Evolutionary conservation across 2,329 filamentous ascomycete species (phyloP).

Genomic region (Sordariomycetes sp.): DNA sequence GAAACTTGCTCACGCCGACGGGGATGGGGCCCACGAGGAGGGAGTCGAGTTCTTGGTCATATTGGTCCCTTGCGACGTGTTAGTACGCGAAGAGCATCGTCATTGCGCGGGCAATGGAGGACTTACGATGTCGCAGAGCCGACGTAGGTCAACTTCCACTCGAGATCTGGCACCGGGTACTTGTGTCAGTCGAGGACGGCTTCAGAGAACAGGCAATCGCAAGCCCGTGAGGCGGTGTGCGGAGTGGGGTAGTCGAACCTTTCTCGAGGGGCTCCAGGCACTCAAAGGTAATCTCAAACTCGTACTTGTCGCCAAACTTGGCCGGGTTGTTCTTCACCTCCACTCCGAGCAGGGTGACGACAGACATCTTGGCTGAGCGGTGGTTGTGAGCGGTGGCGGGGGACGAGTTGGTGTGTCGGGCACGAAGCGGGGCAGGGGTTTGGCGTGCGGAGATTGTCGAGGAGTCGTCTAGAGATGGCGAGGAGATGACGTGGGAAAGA

Average conservation of each 20-base stretch:
- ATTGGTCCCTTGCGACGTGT: conserved; percentile 59
- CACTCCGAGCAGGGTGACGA: conserved; percentile 90
- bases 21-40: conserved; percentile 96
- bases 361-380: conserved; percentile 53
- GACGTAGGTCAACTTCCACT: conserved; percentile 99
- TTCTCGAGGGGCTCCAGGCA: conserved; percentile 91
- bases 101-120: neutral
- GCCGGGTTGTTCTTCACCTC: conserved; percentile 96
- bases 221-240: neutral
- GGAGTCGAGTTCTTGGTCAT: conserved; percentile 96
- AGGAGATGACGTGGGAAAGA: neutral
- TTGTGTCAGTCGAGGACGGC: neutral
- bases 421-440: neutral
- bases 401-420: neutral
- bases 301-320: conserved; percentile 81
- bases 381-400: neutral
- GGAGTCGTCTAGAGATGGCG: neutral
- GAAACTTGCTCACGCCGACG: conserved; percentile 94
- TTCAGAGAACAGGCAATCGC: neutral
- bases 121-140: conserved; percentile 93
- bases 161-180: conserved; percentile 56
- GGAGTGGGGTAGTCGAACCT: conserved; percentile 35
- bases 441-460: neutral
- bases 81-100: neutral
- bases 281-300: conserved; percentile 98